Evolutionary conservation across 352 stramenopile genomes (phyloP), one percentile per base, ranked within the genome.

Genomic region (Phytophthora nicotianae): DNA sequence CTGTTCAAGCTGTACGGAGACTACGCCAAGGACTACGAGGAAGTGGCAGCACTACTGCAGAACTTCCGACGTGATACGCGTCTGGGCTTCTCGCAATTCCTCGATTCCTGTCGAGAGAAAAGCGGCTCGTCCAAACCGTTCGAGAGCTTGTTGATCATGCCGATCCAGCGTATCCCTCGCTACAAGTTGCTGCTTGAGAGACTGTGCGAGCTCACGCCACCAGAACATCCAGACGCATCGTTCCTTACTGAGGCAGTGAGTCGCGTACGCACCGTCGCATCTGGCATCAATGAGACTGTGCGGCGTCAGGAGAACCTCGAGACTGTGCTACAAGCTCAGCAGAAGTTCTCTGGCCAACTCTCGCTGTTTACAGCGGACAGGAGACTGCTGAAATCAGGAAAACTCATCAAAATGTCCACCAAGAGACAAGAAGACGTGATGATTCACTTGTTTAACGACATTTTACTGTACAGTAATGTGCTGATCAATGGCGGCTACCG

Each of bases 181-280:
- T 98, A 98, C 70, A 96, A 97, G 46, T 53, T 98, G 24, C 65
- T 97, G 4, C 65, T 98, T 0, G 76, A 95, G 62, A 74, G 87
- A 8, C 68, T 97, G 5, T 72, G 79, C 20, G 74, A 96, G 58
- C 72, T 90, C 55, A 97, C 92, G 0, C 62, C 61, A 0, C 40
- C 54, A 3, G 73, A 70, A 9, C 81, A 96, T 49, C 67, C 72
- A 0, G 88, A 97, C 35, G 69, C 80, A n/a, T 40, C 56, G 1
- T 88, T 86, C 23, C 62, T 97, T 16, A 68, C 54, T 1, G 73
- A 86, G 40, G 85, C 87, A 0, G 83, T 93, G 17, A 59, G 70
- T 10, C 68, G 84, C 6, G 70, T 95, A 38, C 77, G 77, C 40
- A 58, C 74, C 35, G 79, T 86, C 0, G 87, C 88, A 4, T 86